A percentile compares a stretch with the other conserved stretches of the same genome.
Evolutionary conservation across 2,329 filamentous ascomycete species (phyloP).

Genomic region (Trichoderma semiorbis): DNA sequence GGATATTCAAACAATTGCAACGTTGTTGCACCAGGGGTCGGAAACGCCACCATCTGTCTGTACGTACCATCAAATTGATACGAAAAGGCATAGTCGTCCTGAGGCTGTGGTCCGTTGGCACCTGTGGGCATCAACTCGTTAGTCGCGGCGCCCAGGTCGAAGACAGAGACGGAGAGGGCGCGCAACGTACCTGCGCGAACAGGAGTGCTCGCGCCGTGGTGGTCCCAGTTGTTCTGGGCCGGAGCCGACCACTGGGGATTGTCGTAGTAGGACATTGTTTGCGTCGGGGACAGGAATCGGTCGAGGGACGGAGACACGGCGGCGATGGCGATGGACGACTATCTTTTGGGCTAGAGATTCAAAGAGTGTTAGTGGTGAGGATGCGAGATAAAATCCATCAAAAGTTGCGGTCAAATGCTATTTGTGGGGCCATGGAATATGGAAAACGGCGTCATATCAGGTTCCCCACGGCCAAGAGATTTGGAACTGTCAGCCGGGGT

Average conservation of each 20-base stretch:
- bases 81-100: conserved; percentile 77
- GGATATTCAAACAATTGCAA: not conserved
- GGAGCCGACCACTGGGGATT: conserved; percentile 40
- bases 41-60: not conserved
- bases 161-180: not conserved
- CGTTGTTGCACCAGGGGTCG: not conserved
- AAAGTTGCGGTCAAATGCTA: conserved; percentile 18
- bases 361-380: conserved; percentile 1
- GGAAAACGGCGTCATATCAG: conserved; percentile 13
- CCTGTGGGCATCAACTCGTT: conserved; percentile 45
- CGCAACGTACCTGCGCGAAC: conserved; percentile 37
- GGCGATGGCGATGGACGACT: conserved; percentile 1
- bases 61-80: conserved; percentile 86
- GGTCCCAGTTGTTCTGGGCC: conserved; percentile 44
- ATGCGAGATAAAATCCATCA: conserved; percentile 16
- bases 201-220: conserved; percentile 41
- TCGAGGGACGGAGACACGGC: conserved; percentile 1
- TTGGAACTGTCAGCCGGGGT: not conserved
- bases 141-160: conserved; percentile 5
- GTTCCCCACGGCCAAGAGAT: conserved; percentile 14
- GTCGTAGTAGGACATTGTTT: conserved; percentile 45
- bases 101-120: conserved; percentile 69
- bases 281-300: conserved; percentile 3
- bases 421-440: conserved; percentile 16
- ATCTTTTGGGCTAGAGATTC: not conserved